Percentiles rank a stretch among this genome's conserved stretches.
phyloP scores from a whole-genome alignment of 306 rosid genomes.

The Vachellia collinsii region DNA sequence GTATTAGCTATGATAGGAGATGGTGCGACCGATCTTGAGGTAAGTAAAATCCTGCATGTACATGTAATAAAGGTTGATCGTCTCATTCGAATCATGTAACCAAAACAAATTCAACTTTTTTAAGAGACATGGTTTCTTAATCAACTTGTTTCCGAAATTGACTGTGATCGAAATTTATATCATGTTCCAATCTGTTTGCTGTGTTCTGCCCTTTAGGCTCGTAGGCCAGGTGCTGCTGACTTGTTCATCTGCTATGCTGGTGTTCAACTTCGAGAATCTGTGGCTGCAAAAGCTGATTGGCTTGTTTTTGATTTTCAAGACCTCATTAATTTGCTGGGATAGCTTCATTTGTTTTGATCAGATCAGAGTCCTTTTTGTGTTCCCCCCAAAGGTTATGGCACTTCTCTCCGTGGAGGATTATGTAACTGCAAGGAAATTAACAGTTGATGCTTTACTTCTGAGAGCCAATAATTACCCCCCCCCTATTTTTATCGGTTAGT shows the following conservation, averaged over 20 bases:
- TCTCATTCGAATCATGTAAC: neutral
- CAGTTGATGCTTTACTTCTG: neutral
- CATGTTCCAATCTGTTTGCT: constrained; percentile 22
- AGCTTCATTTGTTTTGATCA: neutral
- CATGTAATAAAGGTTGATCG: constrained; percentile 10
- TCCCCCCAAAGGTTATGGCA: neutral
- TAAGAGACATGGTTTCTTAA: neutral
- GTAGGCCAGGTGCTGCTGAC: constrained; percentile 89
- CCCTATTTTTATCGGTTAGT: neutral
- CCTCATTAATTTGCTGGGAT: constrained; percentile 48
- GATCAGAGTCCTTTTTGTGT: neutral
- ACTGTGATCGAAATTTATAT: neutral
- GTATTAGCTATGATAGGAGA: constrained; percentile 86
- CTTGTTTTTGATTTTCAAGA: constrained; percentile 63
- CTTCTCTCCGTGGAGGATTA: neutral
- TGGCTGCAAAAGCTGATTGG: constrained; percentile 93
- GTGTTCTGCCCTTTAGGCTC: constrained; percentile 55
- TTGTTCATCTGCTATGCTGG: constrained; percentile 87
- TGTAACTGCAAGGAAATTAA: neutral
- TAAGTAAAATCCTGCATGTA: constrained; percentile 38
- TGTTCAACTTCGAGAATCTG: constrained; percentile 81
- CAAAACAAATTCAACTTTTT: constrained; percentile 24
- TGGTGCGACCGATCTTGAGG: constrained; percentile 97
- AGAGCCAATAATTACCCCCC: neutral
- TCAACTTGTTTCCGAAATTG: neutral